Conservation (phyloP, 768 basidiomycete species). For the Cystofilobasidium ferigula region DNA sequence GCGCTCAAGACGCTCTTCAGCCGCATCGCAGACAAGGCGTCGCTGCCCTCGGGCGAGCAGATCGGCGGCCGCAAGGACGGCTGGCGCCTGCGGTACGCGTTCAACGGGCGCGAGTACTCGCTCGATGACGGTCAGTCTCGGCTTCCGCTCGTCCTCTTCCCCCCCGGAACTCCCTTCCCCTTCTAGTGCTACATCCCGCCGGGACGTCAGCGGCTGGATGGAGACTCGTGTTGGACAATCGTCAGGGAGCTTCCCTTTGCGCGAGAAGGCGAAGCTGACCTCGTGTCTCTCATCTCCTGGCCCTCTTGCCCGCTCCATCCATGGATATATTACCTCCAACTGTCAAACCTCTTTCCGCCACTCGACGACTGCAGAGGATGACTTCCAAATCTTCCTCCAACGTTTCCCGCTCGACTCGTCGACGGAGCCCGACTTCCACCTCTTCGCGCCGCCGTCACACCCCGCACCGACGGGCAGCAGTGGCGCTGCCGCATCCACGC, state of each 20-base stretch:
- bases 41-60: constrained; percentile 19
- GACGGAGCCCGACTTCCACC: constrained; percentile 29
- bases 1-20: constrained; percentile 6
- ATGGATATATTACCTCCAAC: background rate
- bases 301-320: background rate
- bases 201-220: no score
- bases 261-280: no score
- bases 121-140: constrained; percentile 65
- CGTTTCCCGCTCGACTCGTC: constrained; percentile 43
- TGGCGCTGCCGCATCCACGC: constrained; percentile 46
- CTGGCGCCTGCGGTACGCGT: constrained; percentile 68
- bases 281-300: constrained; percentile 4
- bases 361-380: constrained; percentile 49
- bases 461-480: constrained; percentile 40
- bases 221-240: no score
- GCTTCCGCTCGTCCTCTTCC: background rate
- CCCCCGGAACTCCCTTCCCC: no score
- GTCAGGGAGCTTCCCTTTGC: no score
- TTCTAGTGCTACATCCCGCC: no score
- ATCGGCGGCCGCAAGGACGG: constrained; percentile 22
- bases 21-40: constrained; percentile 25
- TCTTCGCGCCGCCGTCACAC: constrained; percentile 15
- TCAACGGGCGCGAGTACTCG: constrained; percentile 66
- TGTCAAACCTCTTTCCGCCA: no score
- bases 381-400: constrained; percentile 78